These are phyloP conservation scores for Botryotinia calthae DNA, from an alignment of 2,329 filamentous ascomycete genomes.

Conservation along the genomic window DNA sequence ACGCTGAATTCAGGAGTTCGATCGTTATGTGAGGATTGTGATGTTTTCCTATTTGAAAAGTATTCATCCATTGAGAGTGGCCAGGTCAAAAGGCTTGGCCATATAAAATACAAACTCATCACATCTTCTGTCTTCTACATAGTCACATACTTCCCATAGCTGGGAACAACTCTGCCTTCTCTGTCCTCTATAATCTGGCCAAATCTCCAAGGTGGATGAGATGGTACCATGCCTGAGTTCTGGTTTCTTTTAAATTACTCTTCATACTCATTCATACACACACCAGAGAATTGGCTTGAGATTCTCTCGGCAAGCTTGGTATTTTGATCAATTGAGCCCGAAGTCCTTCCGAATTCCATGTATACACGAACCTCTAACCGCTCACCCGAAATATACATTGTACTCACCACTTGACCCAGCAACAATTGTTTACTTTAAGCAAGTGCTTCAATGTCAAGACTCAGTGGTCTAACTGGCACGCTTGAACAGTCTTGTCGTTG, in stretches of 20 bases:
- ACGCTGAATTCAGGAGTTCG: neutral
- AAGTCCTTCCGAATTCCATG: neutral
- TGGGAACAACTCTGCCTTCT: neutral
- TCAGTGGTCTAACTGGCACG: neutral
- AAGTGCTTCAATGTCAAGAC: neutral
- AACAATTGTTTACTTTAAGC: neutral
- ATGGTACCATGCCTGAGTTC: neutral
- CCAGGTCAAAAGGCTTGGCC: neutral
- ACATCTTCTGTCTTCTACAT: neutral
- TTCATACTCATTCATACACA: neutral
- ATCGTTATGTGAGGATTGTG: neutral
- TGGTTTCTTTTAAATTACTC: neutral
- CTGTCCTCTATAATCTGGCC: neutral
- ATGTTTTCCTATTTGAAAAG: neutral
- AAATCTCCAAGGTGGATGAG: neutral
- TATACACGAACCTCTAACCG: neutral
- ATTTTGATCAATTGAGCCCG: neutral
- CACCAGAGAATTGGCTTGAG: neutral
- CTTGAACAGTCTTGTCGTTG: constrained; percentile 9
- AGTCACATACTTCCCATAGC: neutral
- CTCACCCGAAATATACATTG: neutral
- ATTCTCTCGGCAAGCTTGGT: neutral
- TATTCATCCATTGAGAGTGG: neutral
- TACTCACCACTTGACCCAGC: neutral
- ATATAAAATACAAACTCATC: neutral